Percentiles rank a stretch among this genome's conserved stretches.
These are phyloP conservation scores for Boletales sp. DNA, from an alignment of 768 basidiomycete species.

Conservation along the genomic window DNA sequence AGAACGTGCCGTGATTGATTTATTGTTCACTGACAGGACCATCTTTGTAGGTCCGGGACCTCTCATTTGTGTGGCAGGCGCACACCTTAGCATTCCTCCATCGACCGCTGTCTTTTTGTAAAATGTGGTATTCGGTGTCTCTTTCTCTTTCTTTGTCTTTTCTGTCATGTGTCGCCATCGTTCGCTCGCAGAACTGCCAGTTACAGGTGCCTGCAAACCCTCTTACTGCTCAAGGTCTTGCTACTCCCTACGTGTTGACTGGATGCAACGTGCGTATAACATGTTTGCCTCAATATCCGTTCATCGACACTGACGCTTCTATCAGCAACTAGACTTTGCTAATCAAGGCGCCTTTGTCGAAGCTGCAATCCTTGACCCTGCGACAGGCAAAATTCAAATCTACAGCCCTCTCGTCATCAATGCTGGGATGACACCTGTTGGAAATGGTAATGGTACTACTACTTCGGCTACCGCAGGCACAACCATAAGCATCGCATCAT, in stretches of 20 bases:
- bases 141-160: constrained; percentile 13
- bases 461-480: neutral
- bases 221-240: constrained; percentile 25
- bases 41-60: constrained; percentile 22
- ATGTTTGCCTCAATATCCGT: neutral
- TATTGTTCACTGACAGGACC: neutral
- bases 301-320: neutral
- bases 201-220: constrained; percentile 19
- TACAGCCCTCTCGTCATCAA: constrained; percentile 29
- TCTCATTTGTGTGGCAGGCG: constrained; percentile 13
- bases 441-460: neutral
- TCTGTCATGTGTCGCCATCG: constrained; percentile 9
- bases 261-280: constrained; percentile 23
- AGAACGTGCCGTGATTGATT: neutral
- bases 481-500: neutral
- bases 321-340: constrained; percentile 26
- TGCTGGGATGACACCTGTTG: constrained; percentile 21
- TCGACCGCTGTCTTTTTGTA: neutral
- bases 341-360: constrained; percentile 24
- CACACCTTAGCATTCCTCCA: constrained; percentile 11
- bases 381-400: constrained; percentile 25
- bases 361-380: constrained; percentile 28
- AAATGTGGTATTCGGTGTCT: constrained; percentile 9
- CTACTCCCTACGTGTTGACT: constrained; percentile 23
- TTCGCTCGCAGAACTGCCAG: constrained; percentile 21